Base-by-base conservation (phyloP, 2,329 filamentous ascomycete species). In the Pseudogymnoascus sp. region DNA sequence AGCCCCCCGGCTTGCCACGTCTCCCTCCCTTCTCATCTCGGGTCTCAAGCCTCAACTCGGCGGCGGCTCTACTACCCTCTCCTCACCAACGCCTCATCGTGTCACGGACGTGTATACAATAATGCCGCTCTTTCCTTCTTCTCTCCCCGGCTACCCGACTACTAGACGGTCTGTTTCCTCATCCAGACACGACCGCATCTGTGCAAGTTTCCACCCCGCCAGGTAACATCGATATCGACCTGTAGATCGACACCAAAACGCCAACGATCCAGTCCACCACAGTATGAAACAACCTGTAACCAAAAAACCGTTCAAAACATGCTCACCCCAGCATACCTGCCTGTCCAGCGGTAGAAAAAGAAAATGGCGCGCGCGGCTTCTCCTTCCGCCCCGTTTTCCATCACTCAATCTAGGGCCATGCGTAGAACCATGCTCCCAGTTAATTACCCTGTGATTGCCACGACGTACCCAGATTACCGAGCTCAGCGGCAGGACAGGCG, bases 361-460 rank as follows among this genome's bases (percentile, higher is more conserved):
- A 33, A 55, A 55, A 55, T 55, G 49, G 49, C 49, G 49, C n/a
- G 49, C n/a, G 49, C 49, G 49, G 49, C 25, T 55, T 55, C 49
- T 33, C 49, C 49, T 33, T 55, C 49, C 49, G 28, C 49, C 49
- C 49, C 49, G 49, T 55, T 55, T 55, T 55, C 49, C 9, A 55
- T 55, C 49, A 55, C 45, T 33, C 25, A 55, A 18, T 55, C 9
- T 55, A 55, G 49, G 49, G 49, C 49, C 49, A 55, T 55, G 49
- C n/a, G n/a, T 55, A 33, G 49, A 55, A 55, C 49, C 49, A 55
- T 55, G 49, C n/a, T 33, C 49, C 25, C 18, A 33, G 21, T 55
- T 55, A 18, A 55, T 55, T 55, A 55, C 49, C 49, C 49, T 55
- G 49, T 55, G 49, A 18, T 18, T 33, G 25, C 49, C 49, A 55